A percentile compares a stretch with the other conserved stretches of the same genome.
phyloP scores from a whole-genome alignment of 768 basidiomycete species.

The Phaeotremella skinneri region DNA sequence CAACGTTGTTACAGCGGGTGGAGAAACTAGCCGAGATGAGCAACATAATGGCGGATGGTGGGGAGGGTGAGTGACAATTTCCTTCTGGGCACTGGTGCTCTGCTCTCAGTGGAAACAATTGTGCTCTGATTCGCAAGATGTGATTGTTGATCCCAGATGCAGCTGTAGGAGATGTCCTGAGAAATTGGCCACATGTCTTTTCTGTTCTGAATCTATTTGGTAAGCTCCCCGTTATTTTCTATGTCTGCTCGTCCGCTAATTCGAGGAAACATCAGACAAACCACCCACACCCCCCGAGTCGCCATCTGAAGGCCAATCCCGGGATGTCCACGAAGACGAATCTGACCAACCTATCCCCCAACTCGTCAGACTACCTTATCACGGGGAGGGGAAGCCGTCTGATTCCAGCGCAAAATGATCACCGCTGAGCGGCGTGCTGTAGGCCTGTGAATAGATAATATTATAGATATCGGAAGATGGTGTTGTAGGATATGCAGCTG shows the following conservation, averaged over 20 bases:
- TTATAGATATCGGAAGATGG: no score
- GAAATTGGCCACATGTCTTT: constrained; percentile 54
- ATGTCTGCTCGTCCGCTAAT: not conserved
- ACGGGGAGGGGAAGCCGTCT: constrained; percentile 13
- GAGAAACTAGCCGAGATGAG: constrained; percentile 52
- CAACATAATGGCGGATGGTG: constrained; percentile 53
- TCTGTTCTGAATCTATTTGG: constrained; percentile 51
- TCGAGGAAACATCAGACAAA: constrained; percentile 19
- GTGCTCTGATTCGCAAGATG: not conserved
- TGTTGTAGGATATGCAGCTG: no score
- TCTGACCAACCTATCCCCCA: constrained; percentile 35
- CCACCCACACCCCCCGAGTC: not conserved
- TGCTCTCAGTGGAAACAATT: not conserved
- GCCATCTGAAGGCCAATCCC: not conserved
- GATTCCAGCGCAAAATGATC: not conserved
- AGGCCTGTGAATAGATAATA: no score
- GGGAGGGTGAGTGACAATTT: constrained; percentile 44
- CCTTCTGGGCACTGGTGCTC: not conserved
- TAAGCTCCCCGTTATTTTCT: constrained; percentile 21
- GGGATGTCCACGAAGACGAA: constrained; percentile 25
- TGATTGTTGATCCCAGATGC: not conserved
- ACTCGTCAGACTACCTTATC: constrained; percentile 42
- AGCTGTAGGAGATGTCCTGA: constrained; percentile 52
- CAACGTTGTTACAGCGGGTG: constrained; percentile 41
- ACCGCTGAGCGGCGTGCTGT: no score